Base-by-base conservation (phyloP, 1,284 basidiomycete species). In the Ganoderma resinaceum region DNA sequence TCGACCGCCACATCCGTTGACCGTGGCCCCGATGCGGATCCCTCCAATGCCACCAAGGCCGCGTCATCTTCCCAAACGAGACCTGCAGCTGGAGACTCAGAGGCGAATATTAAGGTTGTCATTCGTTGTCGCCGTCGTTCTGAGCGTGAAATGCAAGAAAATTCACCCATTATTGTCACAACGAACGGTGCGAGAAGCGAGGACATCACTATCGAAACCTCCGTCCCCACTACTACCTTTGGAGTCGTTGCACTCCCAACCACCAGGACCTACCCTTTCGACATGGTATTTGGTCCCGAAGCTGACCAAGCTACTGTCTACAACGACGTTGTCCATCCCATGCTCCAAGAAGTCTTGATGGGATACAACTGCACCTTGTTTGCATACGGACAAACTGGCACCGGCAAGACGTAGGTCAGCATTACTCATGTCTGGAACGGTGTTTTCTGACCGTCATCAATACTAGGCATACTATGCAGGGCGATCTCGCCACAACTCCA, bases 361-460 rank as follows among this genome's bases (percentile, higher is more conserved):
- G 98, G 98, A 3, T 99, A 98, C 84, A 99, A 99, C 77, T 99
- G 98, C 78, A 99, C 98, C 0, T 86, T 99, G 42, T 99, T 99
- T 82, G 97, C 97, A 2, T 99, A 99, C 78, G 98, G 98, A 3
- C 98, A 99, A 80, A 99, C 98, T 0, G 98, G 98, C 6, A 99
- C 98, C 0, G 98, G 98, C 20, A 99, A 99, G 84, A 99, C 98
- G 92, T 98, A 77, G 77, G 94, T 84, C 18, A n/a, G 29, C 26
- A 20, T 14, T 37, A 60, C 40, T 23, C 9, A 60, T 46, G 9
- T 69, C 66, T 26, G 35, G 9, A 29, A 11, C n/a, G 65, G n/a
- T 33, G 38, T 26, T 63, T 62, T 57, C 35, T 35, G 61, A 53
- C 23, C 12, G 3, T n/a, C 20, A 9, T 23, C 53, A 46, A 61